Base-by-base conservation (phyloP, 1,284 basidiomycete species). In the Malassezia dermatis region DNA sequence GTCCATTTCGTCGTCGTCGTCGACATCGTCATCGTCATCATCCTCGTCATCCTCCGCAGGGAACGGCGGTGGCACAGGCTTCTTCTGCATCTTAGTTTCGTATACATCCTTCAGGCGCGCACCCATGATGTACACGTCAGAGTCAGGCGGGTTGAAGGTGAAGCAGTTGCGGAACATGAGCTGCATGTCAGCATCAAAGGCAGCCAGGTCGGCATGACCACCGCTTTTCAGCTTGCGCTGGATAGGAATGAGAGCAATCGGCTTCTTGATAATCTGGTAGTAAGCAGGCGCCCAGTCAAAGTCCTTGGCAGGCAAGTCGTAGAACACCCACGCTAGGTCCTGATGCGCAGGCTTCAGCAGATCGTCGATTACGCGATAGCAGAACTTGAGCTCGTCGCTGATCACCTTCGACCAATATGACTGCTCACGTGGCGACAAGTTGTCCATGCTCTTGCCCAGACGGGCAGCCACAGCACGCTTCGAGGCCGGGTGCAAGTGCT, bases 101-200 rank as follows among this genome's bases (percentile, higher is more conserved):
- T 95, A 99, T 23, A 90, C 76, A 34, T 82, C 81, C 72, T 90
- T 83, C 21, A 96, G 78, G 53, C 59, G 51, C 47, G 63, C 56
- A 13, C 71, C 71, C 67, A 71, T 67, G 11, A 83, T 80, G 70
- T 89, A 84, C 48, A 98, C 93, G 32, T 84, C 82, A 19, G 89
- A 88, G 28, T 85, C 87, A 7, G 83, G 80, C 6, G 89, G 89
- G 67, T 99, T 98, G 80, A 93, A 99, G 1, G 81, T 79, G 73
- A 86, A 85, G 73, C 91, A 96, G 75, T 99, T 99, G 56, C 83
- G 81, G 68, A 95, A 85, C 83, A 98, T 88, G 60, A 93, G 80
- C 75, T 86, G 86, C 78, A 96, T 88, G 77, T 98, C 94, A 17
- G 85, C 83, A 60, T 85, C 83, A 71, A 96, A 90, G 68, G 85